Base-by-base conservation (phyloP, 805 yeast species). In the Candida ulmi region DNA sequence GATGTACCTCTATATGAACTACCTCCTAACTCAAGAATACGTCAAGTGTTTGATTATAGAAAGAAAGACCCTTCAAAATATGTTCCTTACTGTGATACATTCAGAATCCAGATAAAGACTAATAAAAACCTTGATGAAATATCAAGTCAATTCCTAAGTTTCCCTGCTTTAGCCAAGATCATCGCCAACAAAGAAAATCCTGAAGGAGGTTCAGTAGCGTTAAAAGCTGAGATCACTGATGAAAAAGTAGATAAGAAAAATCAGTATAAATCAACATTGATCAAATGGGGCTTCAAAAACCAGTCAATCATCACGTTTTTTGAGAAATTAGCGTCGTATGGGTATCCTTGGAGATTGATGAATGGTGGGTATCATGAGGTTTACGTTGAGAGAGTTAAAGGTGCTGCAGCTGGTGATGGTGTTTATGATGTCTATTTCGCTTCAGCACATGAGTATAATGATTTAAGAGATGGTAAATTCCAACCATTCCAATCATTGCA, bases 321-420 rank as follows among this genome's bases (percentile, higher is more conserved):
- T 31, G 51, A 50, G 18, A 44, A 37, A 35, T 7, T 53, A 4
- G 44, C 54, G 0, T 6, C 35, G 1, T 53, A 48, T 24, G 58
- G 58, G 11, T 51, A 48, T 33, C 58, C 58, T 6, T 53, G 56
- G 56, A 48, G 55, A 43, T 8, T 53, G 36, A 50, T 53, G 56
- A 50, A 44, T 34, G 58, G 58, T 24, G 58, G 58, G 0, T 35
- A 29, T 3, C 51, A 46, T 19, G 58, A 53, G 17, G 24, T 53
- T 1, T 33, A 44, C 17, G 39, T 53, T 23, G 40, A 45, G 30
- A 27, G 38, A 27, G 12, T 25, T 5, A 17, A 17, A 25, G 17
- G n/a, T 3, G n/a, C n/a, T n/a, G n/a, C n/a, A n/a, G n/a, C n/a
- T n/a, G n/a, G 19, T 17, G 18, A 28, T 3, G 25, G 17, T n/a